Evolutionary conservation across 2,329 filamentous ascomycete genomes (phyloP).

Genomic region (Cryphonectria japonica): DNA sequence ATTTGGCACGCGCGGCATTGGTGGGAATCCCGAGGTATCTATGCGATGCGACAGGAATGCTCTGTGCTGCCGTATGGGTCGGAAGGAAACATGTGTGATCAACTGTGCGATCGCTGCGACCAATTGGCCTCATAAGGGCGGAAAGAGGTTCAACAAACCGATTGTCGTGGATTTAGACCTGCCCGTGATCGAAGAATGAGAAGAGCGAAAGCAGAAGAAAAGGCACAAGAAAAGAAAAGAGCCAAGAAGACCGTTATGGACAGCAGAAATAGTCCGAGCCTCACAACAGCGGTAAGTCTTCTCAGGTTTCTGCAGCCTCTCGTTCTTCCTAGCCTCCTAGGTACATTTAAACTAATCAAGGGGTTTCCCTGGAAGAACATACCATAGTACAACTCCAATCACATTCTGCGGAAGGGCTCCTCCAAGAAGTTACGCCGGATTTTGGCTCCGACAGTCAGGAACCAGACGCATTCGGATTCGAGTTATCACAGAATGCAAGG

Average conservation of each 20-base stretch:
- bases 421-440: not conserved
- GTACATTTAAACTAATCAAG: not conserved
- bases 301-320: not conserved
- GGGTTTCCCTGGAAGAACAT: not conserved
- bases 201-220: not conserved
- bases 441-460: not conserved
- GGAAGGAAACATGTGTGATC: slow-evolving; percentile 74
- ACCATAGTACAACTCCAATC: not conserved
- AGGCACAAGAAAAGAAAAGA: too few relatives aligned
- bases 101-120: slow-evolving; percentile 78
- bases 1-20: slow-evolving; percentile 43
- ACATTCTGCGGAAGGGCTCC: not conserved
- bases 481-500: not conserved
- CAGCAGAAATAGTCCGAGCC: not conserved
- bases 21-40: slow-evolving; percentile 44
- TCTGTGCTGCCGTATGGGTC: slow-evolving; percentile 47
- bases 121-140: slow-evolving; percentile 64
- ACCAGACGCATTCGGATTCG: not conserved
- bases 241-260: not conserved
- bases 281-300: not conserved
- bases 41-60: slow-evolving; percentile 46
- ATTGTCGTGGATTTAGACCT: slow-evolving; percentile 84
- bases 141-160: slow-evolving; percentile 73
- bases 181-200: slow-evolving; percentile 53
- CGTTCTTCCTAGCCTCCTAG: too few relatives aligned